Evolutionary conservation across 192 early-diverging fungal species (phyloP).

Genomic region (Coemansia sp.): DNA sequence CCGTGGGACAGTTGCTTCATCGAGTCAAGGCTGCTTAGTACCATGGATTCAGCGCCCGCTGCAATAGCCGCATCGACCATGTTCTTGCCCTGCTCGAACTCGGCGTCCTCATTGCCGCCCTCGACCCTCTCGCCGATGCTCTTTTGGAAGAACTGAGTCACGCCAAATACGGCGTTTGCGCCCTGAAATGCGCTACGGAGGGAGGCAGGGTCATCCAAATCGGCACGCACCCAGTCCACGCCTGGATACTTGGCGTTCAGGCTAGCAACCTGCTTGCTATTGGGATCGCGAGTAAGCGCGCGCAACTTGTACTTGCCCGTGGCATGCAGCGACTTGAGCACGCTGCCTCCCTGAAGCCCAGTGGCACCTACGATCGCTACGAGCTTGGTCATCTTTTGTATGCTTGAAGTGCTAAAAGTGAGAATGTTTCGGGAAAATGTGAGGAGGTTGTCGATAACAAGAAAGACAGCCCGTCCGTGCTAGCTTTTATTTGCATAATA

Average conservation of each 20-base stretch:
- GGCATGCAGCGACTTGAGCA: conserved; percentile 30
- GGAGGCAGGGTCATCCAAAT: conserved; percentile 23
- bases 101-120: conserved; percentile 21
- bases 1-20: conserved; percentile 23
- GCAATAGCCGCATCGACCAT: conserved; percentile 40
- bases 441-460: no score
- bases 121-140: conserved; percentile 3
- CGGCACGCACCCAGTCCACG: conserved; percentile 24
- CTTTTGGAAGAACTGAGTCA: conserved; percentile 34
- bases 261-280: conserved; percentile 5
- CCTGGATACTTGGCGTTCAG: conserved; percentile 26
- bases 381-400: conserved; percentile 17
- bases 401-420: background rate
- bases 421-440: background rate
- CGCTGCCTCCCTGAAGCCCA: conserved; percentile 45
- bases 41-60: conserved; percentile 18
- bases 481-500: no score
- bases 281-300: conserved; percentile 30
- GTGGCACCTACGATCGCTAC: conserved; percentile 45
- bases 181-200: conserved; percentile 28
- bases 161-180: conserved; percentile 33
- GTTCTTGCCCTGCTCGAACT: conserved; percentile 42
- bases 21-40: conserved; percentile 35
- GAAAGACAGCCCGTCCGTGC: no score
- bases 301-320: conserved; percentile 31